These are phyloP conservation scores for Prunus armeniaca DNA, from an alignment of 306 rosid genomes.

Conservation along the genomic window DNA sequence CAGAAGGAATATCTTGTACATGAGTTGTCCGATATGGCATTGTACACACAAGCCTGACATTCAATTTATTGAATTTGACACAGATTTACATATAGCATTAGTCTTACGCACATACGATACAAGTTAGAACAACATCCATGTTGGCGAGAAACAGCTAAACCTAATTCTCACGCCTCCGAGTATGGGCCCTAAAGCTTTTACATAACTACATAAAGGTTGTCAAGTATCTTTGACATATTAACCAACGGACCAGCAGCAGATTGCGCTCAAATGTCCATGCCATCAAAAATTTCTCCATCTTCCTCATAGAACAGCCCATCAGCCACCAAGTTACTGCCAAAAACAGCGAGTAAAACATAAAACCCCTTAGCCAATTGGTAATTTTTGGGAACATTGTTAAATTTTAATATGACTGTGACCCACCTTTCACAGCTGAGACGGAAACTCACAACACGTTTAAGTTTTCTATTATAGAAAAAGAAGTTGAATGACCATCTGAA, in stretches of 20 bases:
- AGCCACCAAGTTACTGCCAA: constrained; percentile 67
- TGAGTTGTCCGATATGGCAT: no score
- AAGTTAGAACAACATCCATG: constrained; percentile 12
- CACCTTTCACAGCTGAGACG: constrained; percentile 86
- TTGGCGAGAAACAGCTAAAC: constrained; percentile 13
- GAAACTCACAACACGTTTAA: constrained; percentile 78
- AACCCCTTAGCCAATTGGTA: background rate
- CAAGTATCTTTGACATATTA: constrained; percentile 20
- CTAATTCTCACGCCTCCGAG: constrained; percentile 18
- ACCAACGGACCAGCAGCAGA: constrained; percentile 19
- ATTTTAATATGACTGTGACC: constrained; percentile 13
- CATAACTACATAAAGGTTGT: constrained; percentile 33
- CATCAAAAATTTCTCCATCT: constrained; percentile 77
- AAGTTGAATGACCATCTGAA: constrained; percentile 92
- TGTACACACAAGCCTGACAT: background rate
- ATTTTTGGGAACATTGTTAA: background rate
- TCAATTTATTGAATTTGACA: background rate
- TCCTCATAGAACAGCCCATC: constrained; percentile 55
- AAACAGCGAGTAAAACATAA: background rate
- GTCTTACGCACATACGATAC: constrained; percentile 23
- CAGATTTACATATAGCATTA: constrained; percentile 21
- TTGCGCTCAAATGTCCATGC: constrained; percentile 74
- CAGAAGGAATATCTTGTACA: no score
- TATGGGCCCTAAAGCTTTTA: constrained; percentile 31
- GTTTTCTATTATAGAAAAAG: constrained; percentile 88